Base-by-base conservation (phyloP, 2,329 filamentous ascomycete genomes). In the Trichoderma sp. region DNA sequence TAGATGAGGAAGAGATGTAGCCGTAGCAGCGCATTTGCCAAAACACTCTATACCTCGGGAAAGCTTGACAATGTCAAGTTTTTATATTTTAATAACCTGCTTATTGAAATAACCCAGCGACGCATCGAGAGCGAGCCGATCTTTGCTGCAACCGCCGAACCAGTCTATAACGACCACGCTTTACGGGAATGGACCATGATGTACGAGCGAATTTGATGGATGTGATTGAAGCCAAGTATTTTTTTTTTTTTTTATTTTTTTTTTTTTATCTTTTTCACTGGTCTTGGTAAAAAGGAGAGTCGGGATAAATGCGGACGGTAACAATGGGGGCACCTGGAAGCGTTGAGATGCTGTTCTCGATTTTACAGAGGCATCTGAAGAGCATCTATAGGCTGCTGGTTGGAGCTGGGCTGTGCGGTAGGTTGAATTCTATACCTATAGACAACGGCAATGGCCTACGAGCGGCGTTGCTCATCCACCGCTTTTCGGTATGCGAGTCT, bases 1-100 rank as follows among this genome's bases (percentile, higher is more conserved):
- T 72, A n/a, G 73, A 77, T 29, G 79, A 80, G 69, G 80, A 81
- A 71, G 79, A 81, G 72, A 74, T 81, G 70, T 84, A 71, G 70
- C 19, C 19, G 19, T n/a, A 45, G 63, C 52, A 52, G 37, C 17
- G n/a, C 13, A 27, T 32, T 56, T 57, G 37, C 52, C 32, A 32
- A 45, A 48, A 37, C 63, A 57, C 63, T 27, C 63, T 56, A 42
- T 57, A 27, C 56, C 50, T 57, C 27, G 52, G 29, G 52, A 13
- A 37, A 34, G 45, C 45, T 48, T 35, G 58, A 42, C 39, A 13
- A 45, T 5, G 19, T 57, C 39, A 27, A 48, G 52, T 45, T 29
- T 50, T 32, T 27, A 56, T 25, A 22, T 56, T 22, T 57, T 65
- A 45, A 65, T 56, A 34, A 64, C 52, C 53, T 39, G 53, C 22